These are phyloP conservation scores for Takakia lepidozioides DNA, from an alignment of 225 moss, liverwort and hornwort genomes.

Conservation along the genomic window DNA sequence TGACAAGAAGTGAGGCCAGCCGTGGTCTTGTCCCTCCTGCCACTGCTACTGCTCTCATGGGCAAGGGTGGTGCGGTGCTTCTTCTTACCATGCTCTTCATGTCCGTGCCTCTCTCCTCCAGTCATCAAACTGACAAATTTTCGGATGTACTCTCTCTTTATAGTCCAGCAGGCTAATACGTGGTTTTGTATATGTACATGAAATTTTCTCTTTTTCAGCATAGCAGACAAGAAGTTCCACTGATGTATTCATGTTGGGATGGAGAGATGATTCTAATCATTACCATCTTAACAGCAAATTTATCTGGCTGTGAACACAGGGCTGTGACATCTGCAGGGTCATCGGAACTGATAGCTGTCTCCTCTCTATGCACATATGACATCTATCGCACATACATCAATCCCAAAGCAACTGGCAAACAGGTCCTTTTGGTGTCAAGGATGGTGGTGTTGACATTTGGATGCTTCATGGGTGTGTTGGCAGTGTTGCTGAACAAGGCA, in stretches of 20 bases:
- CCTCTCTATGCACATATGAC: constrained; percentile 84
- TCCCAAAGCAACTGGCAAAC: constrained; percentile 74
- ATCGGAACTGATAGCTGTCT: constrained; percentile 87
- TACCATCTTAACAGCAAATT: no score
- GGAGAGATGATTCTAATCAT: no score
- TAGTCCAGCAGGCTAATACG: no score
- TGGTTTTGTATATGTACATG: neutral
- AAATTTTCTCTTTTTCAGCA: neutral
- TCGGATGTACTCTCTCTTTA: no score
- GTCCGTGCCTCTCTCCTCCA: constrained; percentile 22
- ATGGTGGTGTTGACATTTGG: constrained; percentile 55
- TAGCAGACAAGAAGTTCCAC: no score
- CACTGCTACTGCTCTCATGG: constrained; percentile 78
- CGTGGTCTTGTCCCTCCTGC: constrained; percentile 81
- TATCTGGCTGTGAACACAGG: constrained; percentile 27
- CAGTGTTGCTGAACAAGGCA: constrained; percentile 63
- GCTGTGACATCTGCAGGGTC: constrained; percentile 98
- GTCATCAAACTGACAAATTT: neutral
- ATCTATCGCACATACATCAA: constrained; percentile 92
- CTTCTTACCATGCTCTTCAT: constrained; percentile 98
- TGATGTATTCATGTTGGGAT: neutral
- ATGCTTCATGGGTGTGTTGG: constrained; percentile 84
- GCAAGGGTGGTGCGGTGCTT: constrained; percentile 76
- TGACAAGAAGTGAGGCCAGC: constrained; percentile 57
- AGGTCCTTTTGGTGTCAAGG: constrained; percentile 69